These are phyloP conservation scores for Xylaria intraflava DNA, from an alignment of 495 filamentous ascomycete species.

Conservation along the genomic window DNA sequence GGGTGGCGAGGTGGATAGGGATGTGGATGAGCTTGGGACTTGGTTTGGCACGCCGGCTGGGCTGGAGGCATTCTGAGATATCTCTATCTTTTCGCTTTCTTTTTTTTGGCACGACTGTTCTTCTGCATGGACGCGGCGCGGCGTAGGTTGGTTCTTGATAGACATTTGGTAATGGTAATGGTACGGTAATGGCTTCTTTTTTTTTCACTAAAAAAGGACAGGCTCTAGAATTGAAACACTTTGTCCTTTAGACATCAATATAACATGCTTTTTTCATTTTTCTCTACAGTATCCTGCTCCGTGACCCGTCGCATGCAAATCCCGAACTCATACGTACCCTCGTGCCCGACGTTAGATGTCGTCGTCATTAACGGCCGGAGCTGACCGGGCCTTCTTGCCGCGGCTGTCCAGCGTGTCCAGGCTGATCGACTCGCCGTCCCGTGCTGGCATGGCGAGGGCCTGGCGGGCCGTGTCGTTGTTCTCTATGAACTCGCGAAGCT, in stretches of 20 bases:
- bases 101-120: constrained; percentile 15
- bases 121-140: too few relatives aligned
- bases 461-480: constrained; percentile 71
- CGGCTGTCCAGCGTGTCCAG: constrained; percentile 55
- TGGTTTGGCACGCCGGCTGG: constrained; percentile 60
- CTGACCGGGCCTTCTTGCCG: constrained; percentile 44
- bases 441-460: constrained; percentile 64
- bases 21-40: constrained; percentile 47
- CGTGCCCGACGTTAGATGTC: constrained; percentile 30
- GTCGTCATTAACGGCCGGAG: constrained; percentile 44
- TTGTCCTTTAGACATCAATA: constrained; percentile 6
- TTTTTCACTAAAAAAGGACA: too few relatives aligned
- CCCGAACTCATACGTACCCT: constrained; percentile 13
- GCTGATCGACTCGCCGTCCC: constrained; percentile 43
- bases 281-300: constrained; percentile 25
- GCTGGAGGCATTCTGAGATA: constrained; percentile 49
- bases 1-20: constrained; percentile 32
- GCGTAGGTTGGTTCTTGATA: too few relatives aligned
- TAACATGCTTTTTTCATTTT: constrained; percentile 7
- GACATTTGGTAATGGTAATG: not conserved
- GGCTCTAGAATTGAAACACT: constrained; percentile 5
- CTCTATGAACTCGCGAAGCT: constrained; percentile 79
- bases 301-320: constrained; percentile 33
- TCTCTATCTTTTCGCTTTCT: not conserved
- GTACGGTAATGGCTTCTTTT: not conserved